phyloP scores from a whole-genome alignment of 2,329 filamentous ascomycete genomes.

The Aspergillus candidus region DNA sequence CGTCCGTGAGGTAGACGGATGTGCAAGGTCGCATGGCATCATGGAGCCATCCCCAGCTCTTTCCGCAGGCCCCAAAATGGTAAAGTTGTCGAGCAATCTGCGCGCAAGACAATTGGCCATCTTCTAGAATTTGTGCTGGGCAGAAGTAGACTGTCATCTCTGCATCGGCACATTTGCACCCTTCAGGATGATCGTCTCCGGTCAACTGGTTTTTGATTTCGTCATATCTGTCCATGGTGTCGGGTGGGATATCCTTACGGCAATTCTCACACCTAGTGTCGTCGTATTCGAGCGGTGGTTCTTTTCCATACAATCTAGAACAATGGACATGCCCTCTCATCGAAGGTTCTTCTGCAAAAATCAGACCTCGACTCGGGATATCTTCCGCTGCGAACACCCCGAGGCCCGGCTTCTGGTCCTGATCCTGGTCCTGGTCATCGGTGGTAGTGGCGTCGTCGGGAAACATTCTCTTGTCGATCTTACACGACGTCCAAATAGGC shows the following conservation, averaged over 20 bases:
- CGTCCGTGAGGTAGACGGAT: neutral
- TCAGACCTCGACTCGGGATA: slow-evolving; percentile 20
- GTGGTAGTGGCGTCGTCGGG: neutral
- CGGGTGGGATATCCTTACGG: slow-evolving; percentile 4
- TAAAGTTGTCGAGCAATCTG: slow-evolving; percentile 23
- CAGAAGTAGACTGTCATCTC: slow-evolving; percentile 9
- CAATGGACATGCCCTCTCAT: slow-evolving; percentile 28
- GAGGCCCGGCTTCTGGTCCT: slow-evolving; percentile 4
- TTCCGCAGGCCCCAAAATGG: slow-evolving; percentile 26
- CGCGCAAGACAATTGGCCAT: slow-evolving; percentile 14
- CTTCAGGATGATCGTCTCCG: slow-evolving; percentile 1
- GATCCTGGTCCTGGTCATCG: neutral
- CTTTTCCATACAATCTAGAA: slow-evolving; percentile 5
- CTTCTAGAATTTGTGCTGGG: neutral
- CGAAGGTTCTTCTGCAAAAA: slow-evolving; percentile 31
- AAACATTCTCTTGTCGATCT: slow-evolving; percentile 3
- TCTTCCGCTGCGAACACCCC: slow-evolving; percentile 23
- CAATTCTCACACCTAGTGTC: slow-evolving; percentile 27
- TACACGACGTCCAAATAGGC: slow-evolving; percentile 10
- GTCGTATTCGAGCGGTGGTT: neutral
- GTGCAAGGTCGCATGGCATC: slow-evolving; percentile 24
- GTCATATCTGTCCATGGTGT: neutral
- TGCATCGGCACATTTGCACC: slow-evolving; percentile 6
- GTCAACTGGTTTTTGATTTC: neutral
- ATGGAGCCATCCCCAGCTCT: slow-evolving; percentile 32